phyloP scores from a whole-genome alignment of 148 eudicot species.

The Oxyria digyna region DNA sequence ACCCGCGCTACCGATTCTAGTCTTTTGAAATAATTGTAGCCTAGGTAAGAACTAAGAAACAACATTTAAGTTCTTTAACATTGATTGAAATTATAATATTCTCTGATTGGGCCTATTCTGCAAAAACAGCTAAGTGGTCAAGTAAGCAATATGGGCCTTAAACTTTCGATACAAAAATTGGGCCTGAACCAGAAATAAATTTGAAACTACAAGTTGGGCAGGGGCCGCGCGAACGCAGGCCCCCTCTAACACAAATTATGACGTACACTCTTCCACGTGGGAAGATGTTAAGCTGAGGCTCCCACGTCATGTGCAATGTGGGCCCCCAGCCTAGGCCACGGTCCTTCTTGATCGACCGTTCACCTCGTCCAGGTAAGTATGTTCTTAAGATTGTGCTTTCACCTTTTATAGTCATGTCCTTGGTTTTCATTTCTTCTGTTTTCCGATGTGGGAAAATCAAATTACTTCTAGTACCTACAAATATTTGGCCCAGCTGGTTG shows the following conservation, averaged over 20 bases:
- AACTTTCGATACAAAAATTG: no score
- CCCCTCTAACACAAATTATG: conserved; percentile 61
- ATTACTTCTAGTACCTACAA: not conserved
- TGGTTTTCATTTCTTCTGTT: not conserved
- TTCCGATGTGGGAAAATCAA: not conserved
- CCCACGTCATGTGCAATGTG: not conserved
- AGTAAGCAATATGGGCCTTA: no score
- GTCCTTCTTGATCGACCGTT: not conserved
- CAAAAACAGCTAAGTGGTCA: no score
- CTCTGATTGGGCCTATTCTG: no score
- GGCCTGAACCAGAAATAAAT: no score
- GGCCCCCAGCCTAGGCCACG: conserved; percentile 6
- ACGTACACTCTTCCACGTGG: conserved; percentile 42
- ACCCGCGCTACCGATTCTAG: no score
- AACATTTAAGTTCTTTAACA: no score
- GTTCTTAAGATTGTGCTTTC: not conserved
- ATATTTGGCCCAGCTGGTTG: not conserved
- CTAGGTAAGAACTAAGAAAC: no score
- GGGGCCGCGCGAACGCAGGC: conserved; percentile 87
- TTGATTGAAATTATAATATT: no score
- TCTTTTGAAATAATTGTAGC: no score
- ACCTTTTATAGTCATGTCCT: not conserved
- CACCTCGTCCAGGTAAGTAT: conserved; percentile 3
- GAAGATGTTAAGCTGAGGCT: not conserved
- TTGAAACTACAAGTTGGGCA: not conserved